phyloP scores from a whole-genome alignment of 805 yeast genomes.

The Saccharomycopsis microspora region DNA sequence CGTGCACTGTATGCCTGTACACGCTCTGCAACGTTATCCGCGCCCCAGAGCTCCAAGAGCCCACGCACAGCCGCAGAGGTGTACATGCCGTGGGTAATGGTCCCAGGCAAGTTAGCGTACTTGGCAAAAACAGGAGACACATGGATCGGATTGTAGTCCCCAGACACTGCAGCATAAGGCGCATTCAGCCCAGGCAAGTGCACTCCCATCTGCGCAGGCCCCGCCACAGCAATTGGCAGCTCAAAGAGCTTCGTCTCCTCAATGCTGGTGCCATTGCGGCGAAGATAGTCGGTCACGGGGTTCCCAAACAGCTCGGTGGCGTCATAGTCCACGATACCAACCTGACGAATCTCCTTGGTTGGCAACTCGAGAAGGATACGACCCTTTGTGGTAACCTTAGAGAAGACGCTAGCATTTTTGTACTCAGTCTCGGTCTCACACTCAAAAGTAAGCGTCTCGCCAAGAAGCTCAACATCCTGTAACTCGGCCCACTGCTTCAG shows the following conservation, averaged over 20 bases:
- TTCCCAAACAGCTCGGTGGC: slow-evolving; percentile 93
- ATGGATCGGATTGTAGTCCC: slow-evolving; percentile 97
- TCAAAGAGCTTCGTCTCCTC: slow-evolving; percentile 92
- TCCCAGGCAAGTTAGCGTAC: slow-evolving; percentile 91
- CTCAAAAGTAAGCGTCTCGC: slow-evolving; percentile 79
- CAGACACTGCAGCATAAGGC: slow-evolving; percentile 93
- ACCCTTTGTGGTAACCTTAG: slow-evolving; percentile 77
- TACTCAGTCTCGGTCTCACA: slow-evolving; percentile 74
- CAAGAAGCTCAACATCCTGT: slow-evolving; percentile 58
- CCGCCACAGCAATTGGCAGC: slow-evolving; percentile 75
- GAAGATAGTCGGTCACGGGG: slow-evolving; percentile 90
- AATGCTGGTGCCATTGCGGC: slow-evolving; percentile 83
- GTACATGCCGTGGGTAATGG: slow-evolving; percentile 99
- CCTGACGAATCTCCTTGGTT: slow-evolving; percentile 75
- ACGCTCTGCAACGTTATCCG: slow-evolving; percentile 90
- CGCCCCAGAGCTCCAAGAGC: slow-evolving; percentile 96
- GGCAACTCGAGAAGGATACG: slow-evolving; percentile 80
- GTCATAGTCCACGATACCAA: slow-evolving; percentile 76
- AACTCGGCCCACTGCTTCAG: slow-evolving; percentile 98
- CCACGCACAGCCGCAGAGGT: slow-evolving; percentile 93
- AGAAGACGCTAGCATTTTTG: slow-evolving; percentile 64
- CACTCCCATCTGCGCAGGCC: slow-evolving; percentile 35
- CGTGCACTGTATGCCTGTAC: slow-evolving; percentile 87
- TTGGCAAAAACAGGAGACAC: slow-evolving; percentile 90
- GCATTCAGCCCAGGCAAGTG: slow-evolving; percentile 95